phyloP scores from a whole-genome alignment of 2,329 filamentous ascomycete species.

The Orbilia quercus region DNA sequence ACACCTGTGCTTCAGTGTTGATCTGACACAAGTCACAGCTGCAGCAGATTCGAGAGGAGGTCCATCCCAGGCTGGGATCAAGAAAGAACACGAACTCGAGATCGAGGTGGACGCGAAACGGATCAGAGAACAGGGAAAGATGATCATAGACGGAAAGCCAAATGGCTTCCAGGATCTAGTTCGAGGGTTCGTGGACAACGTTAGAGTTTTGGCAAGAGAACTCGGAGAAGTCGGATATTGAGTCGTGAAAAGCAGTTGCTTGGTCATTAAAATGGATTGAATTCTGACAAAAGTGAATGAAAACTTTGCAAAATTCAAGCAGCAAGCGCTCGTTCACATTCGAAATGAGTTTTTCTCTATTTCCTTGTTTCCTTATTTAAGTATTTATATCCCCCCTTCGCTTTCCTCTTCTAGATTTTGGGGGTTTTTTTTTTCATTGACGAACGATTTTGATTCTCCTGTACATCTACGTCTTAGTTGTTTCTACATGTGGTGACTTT shows the following conservation, averaged over 20 bases:
- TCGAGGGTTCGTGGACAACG: slow-evolving; percentile 79
- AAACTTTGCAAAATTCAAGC: too few relatives aligned
- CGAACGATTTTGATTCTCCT: slow-evolving; percentile 29
- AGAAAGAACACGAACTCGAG: slow-evolving; percentile 83
- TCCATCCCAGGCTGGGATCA: slow-evolving; percentile 57
- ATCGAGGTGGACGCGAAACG: slow-evolving; percentile 75
- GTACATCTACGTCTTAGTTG: slow-evolving; percentile 23
- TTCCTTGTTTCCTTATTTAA: too few relatives aligned
- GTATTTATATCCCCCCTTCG: too few relatives aligned
- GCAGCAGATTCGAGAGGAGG: slow-evolving; percentile 34
- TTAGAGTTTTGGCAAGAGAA: slow-evolving; percentile 69
- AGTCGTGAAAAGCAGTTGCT: background rate
- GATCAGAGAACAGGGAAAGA: slow-evolving; percentile 74
- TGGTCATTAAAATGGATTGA: too few relatives aligned
- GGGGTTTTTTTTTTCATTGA: background rate
- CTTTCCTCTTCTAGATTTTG: background rate
- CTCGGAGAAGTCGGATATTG: slow-evolving; percentile 40
- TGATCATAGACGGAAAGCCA: slow-evolving; percentile 67
- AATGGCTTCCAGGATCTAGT: slow-evolving; percentile 76
- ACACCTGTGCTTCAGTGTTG: slow-evolving; percentile 87
- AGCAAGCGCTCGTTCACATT: too few relatives aligned
- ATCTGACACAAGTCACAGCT: slow-evolving; percentile 84
- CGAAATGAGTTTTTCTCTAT: too few relatives aligned
- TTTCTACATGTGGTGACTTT: background rate
- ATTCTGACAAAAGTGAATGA: background rate